A percentile compares a stretch with the other conserved stretches of the same genome.
These are phyloP conservation scores for Mycena crocata DNA, from an alignment of 768 basidiomycete genomes.

Conservation along the genomic window DNA sequence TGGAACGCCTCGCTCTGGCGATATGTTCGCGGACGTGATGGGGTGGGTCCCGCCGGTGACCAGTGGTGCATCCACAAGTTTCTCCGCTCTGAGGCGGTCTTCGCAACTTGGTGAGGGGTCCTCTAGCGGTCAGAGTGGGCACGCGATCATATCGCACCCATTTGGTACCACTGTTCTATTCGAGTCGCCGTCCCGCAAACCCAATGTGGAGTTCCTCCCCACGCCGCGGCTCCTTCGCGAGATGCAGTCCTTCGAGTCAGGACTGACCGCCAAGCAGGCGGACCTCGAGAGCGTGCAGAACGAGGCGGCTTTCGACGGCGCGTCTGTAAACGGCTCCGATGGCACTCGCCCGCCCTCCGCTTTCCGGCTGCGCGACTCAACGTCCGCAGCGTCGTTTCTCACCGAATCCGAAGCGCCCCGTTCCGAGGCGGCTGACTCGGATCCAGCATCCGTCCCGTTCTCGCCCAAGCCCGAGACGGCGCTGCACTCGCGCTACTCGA, in stretches of 20 bases:
- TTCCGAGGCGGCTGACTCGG: conserved; percentile 23
- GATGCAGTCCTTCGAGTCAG: conserved; percentile 91
- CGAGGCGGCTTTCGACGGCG: conserved; percentile 15
- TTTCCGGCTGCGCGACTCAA: conserved; percentile 38
- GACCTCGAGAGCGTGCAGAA: conserved; percentile 37
- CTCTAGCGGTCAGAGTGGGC: conserved; percentile 13
- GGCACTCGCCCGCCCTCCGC: conserved; percentile 44
- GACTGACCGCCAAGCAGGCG: conserved; percentile 75
- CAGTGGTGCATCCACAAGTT: conserved; percentile 52
- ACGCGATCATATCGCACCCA: conserved; percentile 57
- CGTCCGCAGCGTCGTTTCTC: conserved; percentile 31
- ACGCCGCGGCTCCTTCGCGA: conserved; percentile 73
- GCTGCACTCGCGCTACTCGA: conserved; percentile 73
- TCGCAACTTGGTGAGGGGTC: conserved; percentile 40
- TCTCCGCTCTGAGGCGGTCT: conserved; percentile 48
- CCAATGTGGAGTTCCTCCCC: conserved; percentile 54
- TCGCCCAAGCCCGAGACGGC: conserved; percentile 59
- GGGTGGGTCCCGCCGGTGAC: conserved; percentile 58
- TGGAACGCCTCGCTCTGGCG: conserved; percentile 46
- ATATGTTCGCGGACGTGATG: conserved; percentile 77
- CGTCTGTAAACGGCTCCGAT: conserved; percentile 18
- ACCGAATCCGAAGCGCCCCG: conserved; percentile 18
- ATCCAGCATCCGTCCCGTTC: conserved; percentile 37
- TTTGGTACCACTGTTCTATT: conserved; percentile 75
- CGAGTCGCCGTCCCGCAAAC: conserved; percentile 65